phyloP scores from a whole-genome alignment of 192 early-diverging fungal species.

The Coemansia sp. region DNA sequence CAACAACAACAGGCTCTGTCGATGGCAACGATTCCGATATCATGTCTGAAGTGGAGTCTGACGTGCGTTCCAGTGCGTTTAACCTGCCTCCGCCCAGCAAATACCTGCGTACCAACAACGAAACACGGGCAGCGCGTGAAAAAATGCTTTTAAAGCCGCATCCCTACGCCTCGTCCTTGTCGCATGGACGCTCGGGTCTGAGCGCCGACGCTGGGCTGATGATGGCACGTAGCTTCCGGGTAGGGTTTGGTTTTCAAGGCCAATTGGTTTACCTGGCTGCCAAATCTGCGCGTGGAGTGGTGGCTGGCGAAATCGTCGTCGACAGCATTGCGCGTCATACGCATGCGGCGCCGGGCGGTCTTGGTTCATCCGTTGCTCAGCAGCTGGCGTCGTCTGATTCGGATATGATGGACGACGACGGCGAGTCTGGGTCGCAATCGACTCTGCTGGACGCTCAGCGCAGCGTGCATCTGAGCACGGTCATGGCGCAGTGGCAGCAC shows the following conservation, averaged over 20 bases:
- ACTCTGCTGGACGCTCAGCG: slow-evolving; percentile 12
- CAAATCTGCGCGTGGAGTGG: not conserved
- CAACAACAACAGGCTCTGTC: too few species aligned
- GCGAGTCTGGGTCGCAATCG: not conserved
- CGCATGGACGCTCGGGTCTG: slow-evolving; percentile 52
- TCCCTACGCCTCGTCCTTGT: slow-evolving; percentile 40
- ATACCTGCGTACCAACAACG: slow-evolving; percentile 33
- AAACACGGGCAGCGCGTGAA: slow-evolving; percentile 15
- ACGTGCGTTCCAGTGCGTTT: slow-evolving; percentile 8
- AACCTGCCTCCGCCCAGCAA: slow-evolving; percentile 43
- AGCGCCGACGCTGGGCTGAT: slow-evolving; percentile 73
- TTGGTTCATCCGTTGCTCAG: not conserved
- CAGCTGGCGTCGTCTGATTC: not conserved
- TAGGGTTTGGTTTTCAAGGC: slow-evolving; percentile 82
- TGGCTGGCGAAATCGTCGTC: slow-evolving; percentile 23
- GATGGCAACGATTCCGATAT: too few species aligned
- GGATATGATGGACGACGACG: not conserved
- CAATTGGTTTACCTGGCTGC: slow-evolving; percentile 57
- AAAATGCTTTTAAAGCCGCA: slow-evolving; percentile 15
- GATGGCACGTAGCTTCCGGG: slow-evolving; percentile 83
- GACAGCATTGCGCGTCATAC: slow-evolving; percentile 51
- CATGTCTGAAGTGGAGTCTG: not conserved
- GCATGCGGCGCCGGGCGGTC: slow-evolving; percentile 22
- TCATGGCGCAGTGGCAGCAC: slow-evolving; percentile 35
- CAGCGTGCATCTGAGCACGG: slow-evolving; percentile 14